Evolutionary conservation across 139 green algal genomes (phyloP), one percentile per base, ranked within the genome.

Genomic region (Tetradesmus lagerheimii): DNA sequence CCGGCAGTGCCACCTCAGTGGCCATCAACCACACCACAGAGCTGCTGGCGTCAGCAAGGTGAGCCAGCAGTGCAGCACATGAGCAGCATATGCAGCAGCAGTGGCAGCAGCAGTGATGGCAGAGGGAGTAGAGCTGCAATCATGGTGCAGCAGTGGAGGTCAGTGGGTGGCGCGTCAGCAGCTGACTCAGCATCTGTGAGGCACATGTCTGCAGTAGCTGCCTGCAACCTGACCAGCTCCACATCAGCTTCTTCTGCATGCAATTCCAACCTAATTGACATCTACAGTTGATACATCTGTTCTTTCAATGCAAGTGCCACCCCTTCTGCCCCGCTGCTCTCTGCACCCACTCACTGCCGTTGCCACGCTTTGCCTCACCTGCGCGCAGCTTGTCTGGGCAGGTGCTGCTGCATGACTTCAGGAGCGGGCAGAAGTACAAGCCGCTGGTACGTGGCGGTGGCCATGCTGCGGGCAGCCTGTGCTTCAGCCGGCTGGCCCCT

Each of bases 331-430:
- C 47, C 12, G 12, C 18, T 62, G 18, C 47, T 20, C 8, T 1
- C 47, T 20, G 1, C 47, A 62, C 47, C 2, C n/a, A n/a, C n/a
- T n/a, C n/a, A n/a, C n/a, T n/a, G n/a, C n/a, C n/a, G 18, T 18
- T 62, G 15, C 77, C 57, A 29, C 76, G 1, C 31, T 38, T 53
- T 83, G 25, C 77, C 81, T 5, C 1, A 4, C 78, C 9, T 38
- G 23, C 15, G 4, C 6, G 31, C 78, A 91, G 87, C n/a, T 80
- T 62, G 9, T 43, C 64, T 14, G 88, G 88, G 5, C 88, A 91
- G 80, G 67, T 91, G 20, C n/a, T 87, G 53, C 64, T 91, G 35
- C 53, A 66, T 34, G 88, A 91, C 39, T 78, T 67, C 41, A 53
- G 43, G 18, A 77, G 80, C 20, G 66, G 79, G 2, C 12, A 23